Evolutionary conservation across 163 green algal species (phyloP), one percentile per base, ranked within the genome.

Genomic region (Chloromonas sp.): DNA sequence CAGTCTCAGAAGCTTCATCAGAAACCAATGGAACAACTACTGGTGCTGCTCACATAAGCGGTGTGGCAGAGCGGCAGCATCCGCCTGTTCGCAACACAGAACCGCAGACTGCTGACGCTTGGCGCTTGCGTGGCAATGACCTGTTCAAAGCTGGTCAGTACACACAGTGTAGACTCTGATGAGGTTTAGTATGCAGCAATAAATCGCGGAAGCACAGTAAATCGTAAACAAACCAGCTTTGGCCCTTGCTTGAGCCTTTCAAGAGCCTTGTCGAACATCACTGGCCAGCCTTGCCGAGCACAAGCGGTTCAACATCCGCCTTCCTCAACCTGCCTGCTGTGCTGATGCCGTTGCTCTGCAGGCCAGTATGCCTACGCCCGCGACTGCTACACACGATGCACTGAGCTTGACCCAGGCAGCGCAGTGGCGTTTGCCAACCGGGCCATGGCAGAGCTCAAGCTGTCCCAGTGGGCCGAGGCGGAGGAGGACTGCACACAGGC

Each of bases 401-500:
- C 71, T 13, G 13, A 83, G 60, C 79, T 70, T 36, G 61, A 92
- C 60, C 90, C 93, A 57, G 93, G 84, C 0, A 90, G 86, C 60
- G 82, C 83, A 71, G 61, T 94, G 3, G 93, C 91, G 0, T 91
- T 93, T 59, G 94, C 95, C 82, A 98, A 98, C 87, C 88, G 95
- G 0, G 95, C 95, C n/a, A 95, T 98, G 91, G 94, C 94, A 0
- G 59, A 85, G 57, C 90, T 98, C 0, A 98, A 98, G 87, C 89
- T 96, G 57, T 71, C 82, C 0, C 71, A 91, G 13, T 90, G 83
- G 66, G 82, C 81, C 71, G 77, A 92, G 60, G 93, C 94, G 11
- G 95, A 95, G 86, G 74, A 88, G 58, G 95, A 97, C 88, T 94
- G 91, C 87, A 92, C 74, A 0, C 66, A 70, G 59, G 93, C 94